Percentiles rank a stretch among this genome's conserved stretches.
Conservation (phyloP, 345 rosid genomes). For the Eutrema heterophyllum region DNA sequence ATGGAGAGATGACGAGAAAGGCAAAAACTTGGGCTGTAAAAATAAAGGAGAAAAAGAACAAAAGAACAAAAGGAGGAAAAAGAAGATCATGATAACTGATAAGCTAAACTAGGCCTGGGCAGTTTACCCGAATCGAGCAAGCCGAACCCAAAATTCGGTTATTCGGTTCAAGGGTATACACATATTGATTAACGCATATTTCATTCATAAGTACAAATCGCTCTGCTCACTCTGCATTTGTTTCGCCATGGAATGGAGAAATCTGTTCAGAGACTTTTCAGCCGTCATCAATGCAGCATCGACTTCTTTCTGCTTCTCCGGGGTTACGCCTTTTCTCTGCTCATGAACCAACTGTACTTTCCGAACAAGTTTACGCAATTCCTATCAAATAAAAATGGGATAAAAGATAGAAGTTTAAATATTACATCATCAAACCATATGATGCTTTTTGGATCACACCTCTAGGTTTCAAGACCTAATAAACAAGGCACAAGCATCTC, state of each 20-base stretch:
- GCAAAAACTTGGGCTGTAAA: constrained; percentile 1
- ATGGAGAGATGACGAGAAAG: constrained; percentile 18
- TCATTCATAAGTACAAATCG: constrained; percentile 8
- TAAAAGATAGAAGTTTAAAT: background rate
- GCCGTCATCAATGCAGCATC: constrained; percentile 37
- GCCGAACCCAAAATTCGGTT: background rate
- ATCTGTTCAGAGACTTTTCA: constrained; percentile 50
- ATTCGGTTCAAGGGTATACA: background rate
- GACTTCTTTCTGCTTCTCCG: constrained; percentile 38
- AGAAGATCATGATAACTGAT: background rate
- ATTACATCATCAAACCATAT: constrained; percentile 1
- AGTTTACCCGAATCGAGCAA: background rate
- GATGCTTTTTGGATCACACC: background rate
- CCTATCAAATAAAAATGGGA: constrained; percentile 37
- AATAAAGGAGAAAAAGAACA: background rate
- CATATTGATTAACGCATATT: background rate
- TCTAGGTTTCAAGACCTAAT: background rate
- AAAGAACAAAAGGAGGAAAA: background rate
- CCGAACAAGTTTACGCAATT: constrained; percentile 71
- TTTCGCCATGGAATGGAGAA: constrained; percentile 51
- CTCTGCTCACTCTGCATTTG: constrained; percentile 33
- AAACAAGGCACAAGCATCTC: background rate
- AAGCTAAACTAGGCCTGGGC: background rate
- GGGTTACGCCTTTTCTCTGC: constrained; percentile 18
- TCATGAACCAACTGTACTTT: constrained; percentile 51